Percentiles rank a stretch among this genome's conserved stretches.
Conservation (phyloP, 208 protist species). For the Phytomonas serpens region DNA sequence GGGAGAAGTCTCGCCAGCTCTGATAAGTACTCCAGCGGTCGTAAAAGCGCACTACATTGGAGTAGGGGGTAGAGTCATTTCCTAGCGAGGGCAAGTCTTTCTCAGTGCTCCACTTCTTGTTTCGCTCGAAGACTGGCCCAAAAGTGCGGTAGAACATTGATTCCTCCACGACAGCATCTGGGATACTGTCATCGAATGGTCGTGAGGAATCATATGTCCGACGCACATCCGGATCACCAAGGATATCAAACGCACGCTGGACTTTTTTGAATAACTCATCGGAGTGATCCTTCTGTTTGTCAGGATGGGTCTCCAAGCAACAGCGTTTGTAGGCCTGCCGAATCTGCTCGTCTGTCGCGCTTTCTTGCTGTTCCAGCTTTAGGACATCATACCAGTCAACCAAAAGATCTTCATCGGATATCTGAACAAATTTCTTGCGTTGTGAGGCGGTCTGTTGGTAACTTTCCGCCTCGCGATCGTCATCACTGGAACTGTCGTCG, state of each 20-base stretch:
- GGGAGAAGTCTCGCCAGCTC: constrained; percentile 95
- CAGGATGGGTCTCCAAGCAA: constrained; percentile 94
- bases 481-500: constrained; percentile 20
- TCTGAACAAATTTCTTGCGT: constrained; percentile 65
- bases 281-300: constrained; percentile 85
- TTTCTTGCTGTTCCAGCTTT: constrained; percentile 47
- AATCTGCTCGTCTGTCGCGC: constrained; percentile 64
- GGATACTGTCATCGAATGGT: constrained; percentile 93
- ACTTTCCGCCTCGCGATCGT: constrained; percentile 14
- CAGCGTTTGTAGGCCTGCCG: constrained; percentile 84
- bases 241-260: constrained; percentile 91
- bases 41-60: constrained; percentile 91
- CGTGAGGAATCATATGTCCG: constrained; percentile 92
- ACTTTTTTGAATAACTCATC: constrained; percentile 93
- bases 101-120: constrained; percentile 82
- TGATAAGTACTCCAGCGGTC: constrained; percentile 93
- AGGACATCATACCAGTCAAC: constrained; percentile 87
- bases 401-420: constrained; percentile 68
- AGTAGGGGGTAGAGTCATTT: constrained; percentile 37
- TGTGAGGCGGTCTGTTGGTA: constrained; percentile 26
- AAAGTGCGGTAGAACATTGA: constrained; percentile 89
- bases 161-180: constrained; percentile 42
- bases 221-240: constrained; percentile 83
- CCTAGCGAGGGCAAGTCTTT: constrained; percentile 70
- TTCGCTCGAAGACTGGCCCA: constrained; percentile 88